Conservation (phyloP, 495 filamentous ascomycete species). For the Aspergillus ostianus region DNA sequence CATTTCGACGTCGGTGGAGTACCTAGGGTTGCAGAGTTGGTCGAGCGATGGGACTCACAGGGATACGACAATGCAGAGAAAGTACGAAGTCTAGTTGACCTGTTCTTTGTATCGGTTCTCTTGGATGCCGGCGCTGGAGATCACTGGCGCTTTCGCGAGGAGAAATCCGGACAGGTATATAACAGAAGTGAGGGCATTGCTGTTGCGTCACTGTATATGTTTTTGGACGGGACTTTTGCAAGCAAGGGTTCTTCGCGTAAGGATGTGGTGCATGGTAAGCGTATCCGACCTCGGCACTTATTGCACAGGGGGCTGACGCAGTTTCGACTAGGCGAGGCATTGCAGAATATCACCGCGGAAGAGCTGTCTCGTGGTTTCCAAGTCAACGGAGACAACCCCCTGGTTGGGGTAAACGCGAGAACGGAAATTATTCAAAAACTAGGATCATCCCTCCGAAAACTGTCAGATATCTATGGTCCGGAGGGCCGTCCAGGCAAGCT, state of each 20-base stretch:
- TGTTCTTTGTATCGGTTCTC: conserved; percentile 87
- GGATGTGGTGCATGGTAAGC: conserved; percentile 30
- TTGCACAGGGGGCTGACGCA: conserved; percentile 21
- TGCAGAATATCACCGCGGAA: conserved; percentile 18
- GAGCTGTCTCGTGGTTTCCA: conserved; percentile 36
- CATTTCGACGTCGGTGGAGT: conserved; percentile 84
- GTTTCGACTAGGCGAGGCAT: conserved; percentile 14
- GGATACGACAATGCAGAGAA: conserved; percentile 67
- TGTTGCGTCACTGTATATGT: conserved; percentile 59
- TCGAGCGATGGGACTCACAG: conserved; percentile 59
- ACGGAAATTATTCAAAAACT: conserved; percentile 48
- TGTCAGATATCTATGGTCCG: conserved; percentile 50
- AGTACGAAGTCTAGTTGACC: conserved; percentile 73
- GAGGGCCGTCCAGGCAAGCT: conserved; percentile 53
- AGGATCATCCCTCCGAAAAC: conserved; percentile 43
- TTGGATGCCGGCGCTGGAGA: conserved; percentile 86
- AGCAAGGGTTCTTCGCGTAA: conserved; percentile 10
- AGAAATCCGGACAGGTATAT: conserved; percentile 44
- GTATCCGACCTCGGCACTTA: neutral
- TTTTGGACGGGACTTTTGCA: conserved; percentile 49
- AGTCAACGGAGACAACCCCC: conserved; percentile 47
- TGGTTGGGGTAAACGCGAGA: conserved; percentile 50
- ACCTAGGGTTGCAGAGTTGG: conserved; percentile 71
- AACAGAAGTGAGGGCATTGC: conserved; percentile 59
- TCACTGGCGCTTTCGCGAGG: conserved; percentile 61